These are phyloP conservation scores for Babesia gibsoni DNA, from an alignment of 169 alveolate species.

Conservation along the genomic window DNA sequence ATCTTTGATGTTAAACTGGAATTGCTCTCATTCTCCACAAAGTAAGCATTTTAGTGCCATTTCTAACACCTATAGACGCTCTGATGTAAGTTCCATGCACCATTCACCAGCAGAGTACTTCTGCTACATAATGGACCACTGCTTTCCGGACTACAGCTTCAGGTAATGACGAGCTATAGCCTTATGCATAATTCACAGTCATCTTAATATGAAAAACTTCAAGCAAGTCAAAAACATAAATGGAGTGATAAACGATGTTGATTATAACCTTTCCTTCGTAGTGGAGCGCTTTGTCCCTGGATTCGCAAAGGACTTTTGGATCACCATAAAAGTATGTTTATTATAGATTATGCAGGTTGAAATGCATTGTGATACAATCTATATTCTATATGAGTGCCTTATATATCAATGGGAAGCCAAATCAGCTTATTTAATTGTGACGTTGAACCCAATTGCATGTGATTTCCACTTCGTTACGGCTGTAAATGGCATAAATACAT, in stretches of 20 bases:
- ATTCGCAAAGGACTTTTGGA: slow-evolving; percentile 71
- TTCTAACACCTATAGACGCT: neutral
- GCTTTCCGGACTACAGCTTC: slow-evolving; percentile 76
- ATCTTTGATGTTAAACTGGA: slow-evolving; percentile 58
- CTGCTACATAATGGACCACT: slow-evolving; percentile 57
- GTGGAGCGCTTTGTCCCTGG: slow-evolving; percentile 66
- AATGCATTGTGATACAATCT: neutral
- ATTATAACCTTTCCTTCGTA: slow-evolving; percentile 69
- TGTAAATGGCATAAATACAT: too few relatives aligned
- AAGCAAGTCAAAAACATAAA: slow-evolving; percentile 66
- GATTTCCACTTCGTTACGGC: too few relatives aligned
- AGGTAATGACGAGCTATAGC: slow-evolving; percentile 11
- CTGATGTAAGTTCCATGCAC: slow-evolving; percentile 9
- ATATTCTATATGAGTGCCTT: neutral
- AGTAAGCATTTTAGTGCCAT: slow-evolving; percentile 3
- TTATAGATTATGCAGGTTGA: neutral
- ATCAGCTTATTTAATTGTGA: too few relatives aligned
- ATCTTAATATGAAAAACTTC: slow-evolving; percentile 57
- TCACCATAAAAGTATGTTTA: slow-evolving; percentile 60
- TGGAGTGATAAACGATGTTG: slow-evolving; percentile 67
- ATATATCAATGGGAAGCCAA: too few relatives aligned
- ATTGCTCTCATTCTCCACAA: slow-evolving; percentile 41
- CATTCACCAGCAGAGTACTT: slow-evolving; percentile 15
- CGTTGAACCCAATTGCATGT: too few relatives aligned
- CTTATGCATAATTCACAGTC: slow-evolving; percentile 5